These are phyloP conservation scores for Capsicum baccatum DNA, from an alignment of 257 asterid genomes.

Conservation along the genomic window DNA sequence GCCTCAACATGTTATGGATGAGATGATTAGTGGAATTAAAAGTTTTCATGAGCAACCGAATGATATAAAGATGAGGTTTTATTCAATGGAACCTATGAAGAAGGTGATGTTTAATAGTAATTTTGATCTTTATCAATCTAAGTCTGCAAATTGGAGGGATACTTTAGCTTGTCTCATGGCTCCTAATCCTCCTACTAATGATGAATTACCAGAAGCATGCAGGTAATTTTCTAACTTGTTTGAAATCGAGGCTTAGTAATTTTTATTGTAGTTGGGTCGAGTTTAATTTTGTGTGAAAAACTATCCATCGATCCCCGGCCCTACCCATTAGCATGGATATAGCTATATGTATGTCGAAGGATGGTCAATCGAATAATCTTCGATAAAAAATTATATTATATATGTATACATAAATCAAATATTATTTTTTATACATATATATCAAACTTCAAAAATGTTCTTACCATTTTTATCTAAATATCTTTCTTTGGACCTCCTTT, in stretches of 20 bases:
- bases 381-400: no score
- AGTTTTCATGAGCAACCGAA: slow-evolving; percentile 27
- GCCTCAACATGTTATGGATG: slow-evolving; percentile 29
- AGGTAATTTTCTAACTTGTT: neutral
- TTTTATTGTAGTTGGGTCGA: neutral
- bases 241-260: neutral
- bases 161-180: slow-evolving; percentile 27
- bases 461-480: no score
- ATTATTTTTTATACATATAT: no score
- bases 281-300: neutral
- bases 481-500: no score
- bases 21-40: slow-evolving; percentile 26
- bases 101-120: slow-evolving; percentile 32
- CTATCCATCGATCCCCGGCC: no score
- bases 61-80: slow-evolving; percentile 22
- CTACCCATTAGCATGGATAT: no score
- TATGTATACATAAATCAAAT: no score
- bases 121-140: slow-evolving; percentile 31
- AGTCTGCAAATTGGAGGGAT: slow-evolving; percentile 37
- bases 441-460: no score
- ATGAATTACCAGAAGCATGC: slow-evolving; percentile 30
- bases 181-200: slow-evolving; percentile 27
- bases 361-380: no score
- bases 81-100: slow-evolving; percentile 29
- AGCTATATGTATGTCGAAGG: no score